A percentile compares a stretch with the other conserved stretches of the same genome.
Conservation (phyloP, 805 yeast species). For the Schwanniomyces sp. region DNA sequence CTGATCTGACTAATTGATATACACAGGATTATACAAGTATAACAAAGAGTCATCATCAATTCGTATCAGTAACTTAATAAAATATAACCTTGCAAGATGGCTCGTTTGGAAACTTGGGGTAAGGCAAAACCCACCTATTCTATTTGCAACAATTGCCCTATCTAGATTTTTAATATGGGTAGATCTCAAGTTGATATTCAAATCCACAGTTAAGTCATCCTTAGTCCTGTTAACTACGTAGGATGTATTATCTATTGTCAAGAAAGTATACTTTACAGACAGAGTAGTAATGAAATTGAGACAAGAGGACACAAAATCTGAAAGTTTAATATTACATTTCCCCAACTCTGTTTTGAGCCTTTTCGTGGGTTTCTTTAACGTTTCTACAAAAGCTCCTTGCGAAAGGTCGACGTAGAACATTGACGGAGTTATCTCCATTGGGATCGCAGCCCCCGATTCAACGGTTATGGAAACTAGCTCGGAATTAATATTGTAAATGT, state of each 20-base stretch:
- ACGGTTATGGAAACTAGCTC: conserved; percentile 8
- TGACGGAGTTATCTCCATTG: conserved; percentile 3
- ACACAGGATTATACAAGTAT: background rate
- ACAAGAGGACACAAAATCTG: background rate
- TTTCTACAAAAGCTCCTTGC: background rate
- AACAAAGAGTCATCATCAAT: background rate
- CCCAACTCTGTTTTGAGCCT: background rate
- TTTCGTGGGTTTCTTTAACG: conserved; percentile 4
- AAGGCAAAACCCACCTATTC: conserved; percentile 8
- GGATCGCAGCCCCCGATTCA: conserved; percentile 2
- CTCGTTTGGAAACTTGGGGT: conserved; percentile 9
- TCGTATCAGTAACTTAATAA: background rate
- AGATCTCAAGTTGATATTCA: conserved; percentile 3
- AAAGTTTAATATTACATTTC: background rate
- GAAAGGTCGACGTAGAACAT: conserved; percentile 7
- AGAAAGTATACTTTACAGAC: conserved; percentile 1
- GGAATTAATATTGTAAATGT: conserved; percentile 1
- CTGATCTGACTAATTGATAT: background rate
- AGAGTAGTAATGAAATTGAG: background rate
- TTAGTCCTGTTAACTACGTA: background rate
- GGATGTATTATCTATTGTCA: conserved; percentile 4
- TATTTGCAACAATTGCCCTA: conserved; percentile 2
- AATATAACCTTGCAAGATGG: conserved; percentile 5
- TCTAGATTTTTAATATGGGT: conserved; percentile 7
- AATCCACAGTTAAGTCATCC: background rate